Evolutionary conservation across 345 rosid species (phyloP), one percentile per base, ranked within the genome.

Genomic region (Heritiera littoralis): DNA sequence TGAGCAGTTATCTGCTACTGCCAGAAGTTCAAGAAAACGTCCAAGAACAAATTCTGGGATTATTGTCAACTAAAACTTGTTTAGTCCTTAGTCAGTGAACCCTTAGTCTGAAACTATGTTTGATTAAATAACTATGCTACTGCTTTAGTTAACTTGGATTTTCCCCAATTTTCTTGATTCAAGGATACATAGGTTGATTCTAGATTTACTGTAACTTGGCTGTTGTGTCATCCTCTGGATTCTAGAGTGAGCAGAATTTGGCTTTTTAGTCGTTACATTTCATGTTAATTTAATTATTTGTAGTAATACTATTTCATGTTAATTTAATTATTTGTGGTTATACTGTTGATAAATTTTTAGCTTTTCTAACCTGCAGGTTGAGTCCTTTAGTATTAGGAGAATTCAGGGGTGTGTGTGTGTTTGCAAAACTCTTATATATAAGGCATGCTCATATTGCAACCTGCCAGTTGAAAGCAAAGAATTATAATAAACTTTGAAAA

Each of bases 271-370:
- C 23, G 9, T 68, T 70, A 48, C 40, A 23, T 23, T 23, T 23
- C 28, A 13, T 48, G 74, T 69, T 46, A 69, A 69, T 69, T n/a
- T 20, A 69, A 48, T 23, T 23, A 23, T 23, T 23, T 23, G 28
- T 23, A 23, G 28, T 23, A 0, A 23, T 23, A 23, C 28, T 23
- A 23, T 23, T 23, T 23, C 28, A 13, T 48, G 74, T 69, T 46
- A 69, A 69, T 69, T n/a, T 20, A 69, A 48, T 69, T 45, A 23
- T 69, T 23, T 69, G 11, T 45, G 3, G 55, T 69, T 69, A 7
- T 23, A 69, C 30, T 69, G 3, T 69, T 69, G 73, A 69, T 46
- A 69, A 40, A 68, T 43, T 43, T 35, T 10, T 20, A 41, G 1
- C 49, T 46, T 30, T 46, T 20, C 10, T 20, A 23, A 46, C 56